phyloP scores from a whole-genome alignment of 257 asterid genomes.

The Thymus mandschuricus region DNA sequence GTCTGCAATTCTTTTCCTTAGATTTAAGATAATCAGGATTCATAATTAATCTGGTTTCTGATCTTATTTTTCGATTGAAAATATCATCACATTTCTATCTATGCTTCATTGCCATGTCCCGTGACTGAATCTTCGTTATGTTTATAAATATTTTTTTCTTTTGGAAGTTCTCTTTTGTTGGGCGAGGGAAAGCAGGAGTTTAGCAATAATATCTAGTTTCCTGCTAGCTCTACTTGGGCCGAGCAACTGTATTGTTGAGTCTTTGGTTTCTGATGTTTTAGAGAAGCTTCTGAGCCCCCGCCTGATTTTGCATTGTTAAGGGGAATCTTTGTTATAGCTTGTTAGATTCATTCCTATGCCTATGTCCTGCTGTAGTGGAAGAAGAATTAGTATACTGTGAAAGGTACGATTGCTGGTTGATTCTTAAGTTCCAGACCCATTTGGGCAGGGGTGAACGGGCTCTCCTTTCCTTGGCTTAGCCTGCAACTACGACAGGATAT shows the following conservation, averaged over 20 bases:
- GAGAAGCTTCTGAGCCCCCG: background rate
- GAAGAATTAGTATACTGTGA: background rate
- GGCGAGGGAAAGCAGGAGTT: background rate
- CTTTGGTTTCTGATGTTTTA: background rate
- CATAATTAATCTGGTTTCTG: background rate
- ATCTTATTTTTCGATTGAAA: conserved; percentile 8
- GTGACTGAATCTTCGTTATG: background rate
- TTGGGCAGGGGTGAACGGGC: background rate
- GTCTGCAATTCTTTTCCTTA: background rate
- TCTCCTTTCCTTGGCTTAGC: background rate
- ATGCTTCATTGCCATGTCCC: background rate
- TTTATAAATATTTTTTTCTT: background rate
- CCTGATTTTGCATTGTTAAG: background rate
- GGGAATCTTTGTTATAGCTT: background rate
- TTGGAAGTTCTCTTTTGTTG: background rate
- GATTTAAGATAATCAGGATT: background rate
- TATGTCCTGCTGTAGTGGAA: background rate
- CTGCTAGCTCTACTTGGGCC: background rate
- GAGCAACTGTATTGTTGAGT: background rate
- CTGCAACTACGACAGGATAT: background rate
- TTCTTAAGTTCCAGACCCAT: background rate
- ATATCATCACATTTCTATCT: background rate
- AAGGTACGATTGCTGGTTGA: background rate
- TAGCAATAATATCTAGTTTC: background rate
- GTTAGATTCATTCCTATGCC: background rate